Evolutionary conservation across 1,284 basidiomycete genomes (phyloP).

Genomic region (Singerocomus rubriflavus): DNA sequence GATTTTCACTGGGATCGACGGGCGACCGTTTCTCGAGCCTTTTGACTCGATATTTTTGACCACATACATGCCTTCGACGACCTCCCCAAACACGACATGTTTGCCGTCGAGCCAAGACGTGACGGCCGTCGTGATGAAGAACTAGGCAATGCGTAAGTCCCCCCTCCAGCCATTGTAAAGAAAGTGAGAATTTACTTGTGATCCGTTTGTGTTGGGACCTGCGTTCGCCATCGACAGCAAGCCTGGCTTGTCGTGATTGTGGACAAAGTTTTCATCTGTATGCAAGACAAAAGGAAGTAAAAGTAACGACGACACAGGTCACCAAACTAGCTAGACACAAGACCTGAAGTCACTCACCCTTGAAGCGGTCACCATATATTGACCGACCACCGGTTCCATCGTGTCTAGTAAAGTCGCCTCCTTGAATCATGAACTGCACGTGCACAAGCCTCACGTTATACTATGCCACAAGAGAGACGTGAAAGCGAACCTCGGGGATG

Average conservation of each 20-base stretch:
- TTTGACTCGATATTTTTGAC: conserved; percentile 72
- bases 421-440: conserved; percentile 80
- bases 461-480: background rate
- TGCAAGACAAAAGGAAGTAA: background rate
- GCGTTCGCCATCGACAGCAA: conserved; percentile 92
- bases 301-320: background rate
- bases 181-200: conserved; percentile 45
- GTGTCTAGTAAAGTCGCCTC: conserved; percentile 69
- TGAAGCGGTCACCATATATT: conserved; percentile 85
- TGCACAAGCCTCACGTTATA: background rate
- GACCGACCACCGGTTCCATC: conserved; percentile 89
- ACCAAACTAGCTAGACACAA: background rate
- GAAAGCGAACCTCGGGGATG: conserved; percentile 53
- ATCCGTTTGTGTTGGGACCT: conserved; percentile 70
- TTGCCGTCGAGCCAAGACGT: conserved; percentile 77
- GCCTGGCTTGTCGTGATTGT: conserved; percentile 78
- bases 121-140: conserved; percentile 86
- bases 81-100: conserved; percentile 85
- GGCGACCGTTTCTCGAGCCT: conserved; percentile 55
- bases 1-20: conserved; percentile 58
- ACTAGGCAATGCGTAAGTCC: conserved; percentile 38
- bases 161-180: background rate
- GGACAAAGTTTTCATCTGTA: conserved; percentile 83
- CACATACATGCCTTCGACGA: conserved; percentile 74
- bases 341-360: conserved; percentile 42